phyloP scores from a whole-genome alignment of 805 yeast species.

The Candida silvatica region DNA sequence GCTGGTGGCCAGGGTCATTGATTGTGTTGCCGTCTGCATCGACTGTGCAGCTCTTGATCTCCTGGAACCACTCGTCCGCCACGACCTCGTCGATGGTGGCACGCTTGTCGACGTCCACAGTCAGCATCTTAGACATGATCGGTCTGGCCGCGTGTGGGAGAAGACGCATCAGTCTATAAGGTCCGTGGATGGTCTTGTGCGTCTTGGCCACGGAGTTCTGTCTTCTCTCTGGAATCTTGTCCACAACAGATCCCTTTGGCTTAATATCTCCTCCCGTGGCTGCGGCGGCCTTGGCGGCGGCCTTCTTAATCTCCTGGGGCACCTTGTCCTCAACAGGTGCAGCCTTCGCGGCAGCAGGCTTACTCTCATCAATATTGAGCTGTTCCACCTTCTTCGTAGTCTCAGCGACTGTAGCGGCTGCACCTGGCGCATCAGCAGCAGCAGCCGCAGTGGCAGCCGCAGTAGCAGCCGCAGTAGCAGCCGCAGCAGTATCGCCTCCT shows the following conservation, averaged over 20 bases:
- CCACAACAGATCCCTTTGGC: conserved; percentile 25
- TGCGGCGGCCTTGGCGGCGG: conserved; percentile 1
- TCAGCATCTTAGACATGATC: conserved; percentile 55
- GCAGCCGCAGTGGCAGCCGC: conserved; percentile 1
- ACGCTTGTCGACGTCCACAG: conserved; percentile 50
- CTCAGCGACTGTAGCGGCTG: not conserved
- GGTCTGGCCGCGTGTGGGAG: conserved; percentile 83
- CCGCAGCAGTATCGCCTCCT: no score
- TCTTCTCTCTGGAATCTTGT: conserved; percentile 25
- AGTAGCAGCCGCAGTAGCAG: conserved; percentile 8
- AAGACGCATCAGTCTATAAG: conserved; percentile 71
- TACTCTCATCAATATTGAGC: not conserved
- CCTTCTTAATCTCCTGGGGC: not conserved
- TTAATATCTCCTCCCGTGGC: conserved; percentile 10
- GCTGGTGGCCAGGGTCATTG: conserved; percentile 41
- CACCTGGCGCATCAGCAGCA: not conserved
- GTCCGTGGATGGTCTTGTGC: conserved; percentile 65
- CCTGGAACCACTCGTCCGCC: conserved; percentile 62
- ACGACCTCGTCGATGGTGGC: conserved; percentile 61
- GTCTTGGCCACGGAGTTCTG: conserved; percentile 25
- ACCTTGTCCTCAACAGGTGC: not conserved
- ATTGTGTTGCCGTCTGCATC: conserved; percentile 30
- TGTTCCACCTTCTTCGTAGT: conserved; percentile 2
- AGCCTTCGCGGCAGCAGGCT: not conserved
- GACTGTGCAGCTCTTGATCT: conserved; percentile 53